A percentile compares a stretch with the other conserved stretches of the same genome.
Evolutionary conservation across 768 basidiomycete genomes (phyloP).

Genomic region (Hygrocybe coccinea): DNA sequence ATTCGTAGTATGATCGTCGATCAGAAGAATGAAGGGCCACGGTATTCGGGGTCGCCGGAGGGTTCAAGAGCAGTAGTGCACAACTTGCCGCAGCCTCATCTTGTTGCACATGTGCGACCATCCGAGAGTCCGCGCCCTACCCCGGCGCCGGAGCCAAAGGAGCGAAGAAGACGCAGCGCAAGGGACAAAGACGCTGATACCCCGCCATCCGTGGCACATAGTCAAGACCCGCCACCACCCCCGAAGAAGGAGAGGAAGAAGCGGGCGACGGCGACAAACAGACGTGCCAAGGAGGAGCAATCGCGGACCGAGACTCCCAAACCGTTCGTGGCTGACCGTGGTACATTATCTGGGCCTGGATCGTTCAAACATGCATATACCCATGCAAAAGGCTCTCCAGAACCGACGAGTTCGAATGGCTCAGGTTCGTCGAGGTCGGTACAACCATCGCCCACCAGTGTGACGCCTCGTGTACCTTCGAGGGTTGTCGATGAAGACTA

Average conservation of each 20-base stretch:
- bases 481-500: slow-evolving; percentile 88
- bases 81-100: slow-evolving; percentile 29
- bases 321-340: slow-evolving; percentile 32
- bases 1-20: slow-evolving; percentile 30
- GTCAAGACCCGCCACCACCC: slow-evolving; percentile 30
- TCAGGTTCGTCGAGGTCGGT: slow-evolving; percentile 61
- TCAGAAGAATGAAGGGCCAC: slow-evolving; percentile 29
- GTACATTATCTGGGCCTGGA: slow-evolving; percentile 22
- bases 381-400: slow-evolving; percentile 49
- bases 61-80: slow-evolving; percentile 31
- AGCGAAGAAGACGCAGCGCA: slow-evolving; percentile 38
- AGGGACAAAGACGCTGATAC: slow-evolving; percentile 47
- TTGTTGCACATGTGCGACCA: slow-evolving; percentile 36
- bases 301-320: slow-evolving; percentile 45
- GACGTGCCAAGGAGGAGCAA: slow-evolving; percentile 43
- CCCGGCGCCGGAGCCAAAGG: slow-evolving; percentile 42
- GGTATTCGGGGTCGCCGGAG: slow-evolving; percentile 48
- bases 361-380: slow-evolving; percentile 27
- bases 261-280: slow-evolving; percentile 33
- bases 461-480: slow-evolving; percentile 53
- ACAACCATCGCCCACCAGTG: slow-evolving; percentile 68
- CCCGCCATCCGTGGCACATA: slow-evolving; percentile 19
- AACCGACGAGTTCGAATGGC: slow-evolving; percentile 60
- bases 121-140: slow-evolving; percentile 59
- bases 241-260: slow-evolving; percentile 58